Conservation (phyloP, 2,329 filamentous ascomycete species). For the Fusarium sambucinum region DNA sequence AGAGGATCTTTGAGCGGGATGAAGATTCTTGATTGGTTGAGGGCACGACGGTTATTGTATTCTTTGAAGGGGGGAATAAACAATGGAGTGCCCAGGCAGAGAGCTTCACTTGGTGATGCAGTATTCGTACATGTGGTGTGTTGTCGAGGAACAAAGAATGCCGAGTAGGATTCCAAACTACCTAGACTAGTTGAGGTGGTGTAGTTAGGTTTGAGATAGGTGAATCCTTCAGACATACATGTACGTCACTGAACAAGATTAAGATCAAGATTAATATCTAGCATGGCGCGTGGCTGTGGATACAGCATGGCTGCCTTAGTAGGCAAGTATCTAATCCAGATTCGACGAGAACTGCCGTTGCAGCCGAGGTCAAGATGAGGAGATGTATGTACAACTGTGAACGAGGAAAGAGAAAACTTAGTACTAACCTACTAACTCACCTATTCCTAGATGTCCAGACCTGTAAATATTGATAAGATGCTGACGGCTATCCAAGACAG, state of each 20-base stretch:
- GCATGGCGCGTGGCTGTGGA: slow-evolving; percentile 32
- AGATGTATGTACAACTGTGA: not conserved
- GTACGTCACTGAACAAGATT: slow-evolving; percentile 21
- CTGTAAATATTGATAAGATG: not conserved
- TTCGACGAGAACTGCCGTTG: slow-evolving; percentile 19
- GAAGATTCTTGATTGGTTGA: slow-evolving; percentile 17
- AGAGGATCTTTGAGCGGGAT: slow-evolving; percentile 18
- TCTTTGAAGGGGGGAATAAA: not conserved
- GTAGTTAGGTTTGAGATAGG: slow-evolving; percentile 11
- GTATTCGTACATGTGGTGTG: not conserved
- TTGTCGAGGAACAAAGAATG: not conserved
- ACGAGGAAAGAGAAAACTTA: not conserved
- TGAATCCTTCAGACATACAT: slow-evolving; percentile 17
- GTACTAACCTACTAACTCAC: too few relatives aligned
- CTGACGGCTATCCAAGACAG: not conserved
- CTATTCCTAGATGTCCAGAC: not conserved
- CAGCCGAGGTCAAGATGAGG: slow-evolving; percentile 23
- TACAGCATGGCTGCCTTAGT: not conserved
- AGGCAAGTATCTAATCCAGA: not conserved
- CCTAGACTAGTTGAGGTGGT: not conserved
- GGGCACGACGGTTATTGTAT: slow-evolving; percentile 4
- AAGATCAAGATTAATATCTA: slow-evolving; percentile 24
- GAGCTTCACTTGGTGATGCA: not conserved
- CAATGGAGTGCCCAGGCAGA: not conserved
- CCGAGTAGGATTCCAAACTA: not conserved